Conservation (phyloP, 306 rosid genomes). For the Biancaea sappan region DNA sequence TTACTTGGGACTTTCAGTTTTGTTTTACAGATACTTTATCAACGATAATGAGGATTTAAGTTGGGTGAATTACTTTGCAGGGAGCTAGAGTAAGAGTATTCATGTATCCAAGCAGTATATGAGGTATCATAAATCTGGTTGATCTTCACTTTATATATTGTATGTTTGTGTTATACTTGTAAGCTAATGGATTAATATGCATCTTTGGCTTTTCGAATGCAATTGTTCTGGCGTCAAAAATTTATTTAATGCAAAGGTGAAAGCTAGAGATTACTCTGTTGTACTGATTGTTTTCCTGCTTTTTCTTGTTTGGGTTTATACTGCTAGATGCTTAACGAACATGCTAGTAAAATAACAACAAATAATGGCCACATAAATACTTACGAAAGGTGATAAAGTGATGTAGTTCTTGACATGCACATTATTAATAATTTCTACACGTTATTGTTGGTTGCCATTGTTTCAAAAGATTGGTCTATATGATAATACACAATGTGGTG, state of each 20-base stretch:
- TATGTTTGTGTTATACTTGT: not conserved
- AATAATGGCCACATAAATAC: not conserved
- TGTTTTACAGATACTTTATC: not conserved
- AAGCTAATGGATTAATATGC: not conserved
- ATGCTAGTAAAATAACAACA: not conserved
- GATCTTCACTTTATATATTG: not conserved
- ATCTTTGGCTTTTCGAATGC: not conserved
- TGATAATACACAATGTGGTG: not conserved
- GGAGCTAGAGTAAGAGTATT: conserved; percentile 86
- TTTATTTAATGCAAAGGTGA: not conserved
- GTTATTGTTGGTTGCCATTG: not conserved
- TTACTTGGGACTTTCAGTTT: not conserved
- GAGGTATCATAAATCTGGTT: conserved; percentile 42
- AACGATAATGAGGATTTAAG: not conserved
- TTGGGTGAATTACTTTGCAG: conserved; percentile 36
- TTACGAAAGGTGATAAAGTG: not conserved
- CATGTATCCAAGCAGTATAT: conserved; percentile 91
- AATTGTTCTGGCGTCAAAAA: not conserved
- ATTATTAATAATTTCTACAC: not conserved
- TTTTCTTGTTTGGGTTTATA: not conserved
- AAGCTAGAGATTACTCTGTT: not conserved
- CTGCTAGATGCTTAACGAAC: not conserved
- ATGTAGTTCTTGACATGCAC: not conserved
- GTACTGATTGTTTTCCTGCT: not conserved
- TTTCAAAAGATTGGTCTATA: not conserved